Base-by-base conservation (phyloP, 176 grass and related monocot genomes). In the Tuctoria greenei region DNA sequence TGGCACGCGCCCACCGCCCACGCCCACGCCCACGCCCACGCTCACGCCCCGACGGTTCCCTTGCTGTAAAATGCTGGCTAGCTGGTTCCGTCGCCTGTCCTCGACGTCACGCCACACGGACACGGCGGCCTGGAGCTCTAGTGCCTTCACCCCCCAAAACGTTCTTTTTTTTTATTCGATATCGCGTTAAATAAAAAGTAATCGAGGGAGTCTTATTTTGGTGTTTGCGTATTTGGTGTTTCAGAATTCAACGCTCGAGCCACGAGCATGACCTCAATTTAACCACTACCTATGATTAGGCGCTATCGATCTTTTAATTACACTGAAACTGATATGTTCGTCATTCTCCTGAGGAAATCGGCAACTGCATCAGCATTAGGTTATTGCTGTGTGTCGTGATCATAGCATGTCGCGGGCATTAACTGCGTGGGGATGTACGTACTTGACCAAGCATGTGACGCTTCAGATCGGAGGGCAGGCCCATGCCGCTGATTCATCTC, bases 41-140 rank as follows among this genome's bases (percentile, higher is more conserved):
- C n/a, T n/a, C n/a, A n/a, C n/a, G n/a, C n/a, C 52, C 44, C 74
- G 74, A 35, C 74, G 15, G 74, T 16, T 20, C 20, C 0, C 24
- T 11, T 51, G 83, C 18, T 20, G 27, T 51, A 51, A 7, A 28
- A 37, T 66, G n/a, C 47, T 17, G 58, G 8, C 47, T 17, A 47
- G 8, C 71, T 5, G 67, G 57, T 44, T 2, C 38, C 20, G 37
- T 46, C 66, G 10, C 4, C 35, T 78, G 60, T 78, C 73, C 73
- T 57, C 51, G 77, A 49, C n/a, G 13, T 61, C 42, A 14, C 55
- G 70, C 25, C 57, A 66, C 66, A 24, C 76, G 84, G 77, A 66
- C 66, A 24, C 76, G 84, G 77, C 23, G 47, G 15, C 54, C 21
- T 6, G 42, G 43, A 54, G 54, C 14, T 24, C 23, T 24, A 13